phyloP scores from a whole-genome alignment of 805 yeast species.

The Phaffomyces thermotolerans region DNA sequence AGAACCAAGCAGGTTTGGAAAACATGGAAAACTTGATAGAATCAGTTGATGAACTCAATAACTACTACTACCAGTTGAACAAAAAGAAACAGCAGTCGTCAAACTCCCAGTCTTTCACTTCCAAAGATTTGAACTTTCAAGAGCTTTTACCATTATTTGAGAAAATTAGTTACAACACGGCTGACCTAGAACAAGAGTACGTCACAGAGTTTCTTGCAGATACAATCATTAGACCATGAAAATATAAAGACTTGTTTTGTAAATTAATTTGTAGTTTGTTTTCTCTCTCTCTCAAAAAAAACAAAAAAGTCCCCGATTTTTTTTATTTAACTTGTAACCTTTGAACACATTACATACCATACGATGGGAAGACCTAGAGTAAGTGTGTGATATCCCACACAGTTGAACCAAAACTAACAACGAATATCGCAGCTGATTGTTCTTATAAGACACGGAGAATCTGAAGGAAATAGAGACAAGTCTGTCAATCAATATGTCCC shows the following conservation, averaged over 20 bases:
- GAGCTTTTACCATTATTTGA: constrained; percentile 26
- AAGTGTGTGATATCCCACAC: too few relatives aligned
- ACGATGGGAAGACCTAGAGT: constrained; percentile 23
- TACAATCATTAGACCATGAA: constrained; percentile 18
- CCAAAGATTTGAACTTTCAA: constrained; percentile 12
- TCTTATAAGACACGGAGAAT: constrained; percentile 86
- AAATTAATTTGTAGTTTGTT: too few relatives aligned
- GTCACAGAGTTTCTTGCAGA: constrained; percentile 18
- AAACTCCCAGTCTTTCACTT: neutral
- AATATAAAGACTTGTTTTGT: too few relatives aligned
- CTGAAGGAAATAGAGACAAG: constrained; percentile 85
- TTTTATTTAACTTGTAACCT: too few relatives aligned
- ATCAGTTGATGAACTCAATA: constrained; percentile 20
- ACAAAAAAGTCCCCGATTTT: too few relatives aligned
- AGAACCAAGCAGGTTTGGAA: constrained; percentile 12
- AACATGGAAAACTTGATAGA: constrained; percentile 21
- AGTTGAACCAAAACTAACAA: too few relatives aligned
- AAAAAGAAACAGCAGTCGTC: constrained; percentile 15
- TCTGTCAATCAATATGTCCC: constrained; percentile 70
- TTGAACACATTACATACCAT: too few relatives aligned
- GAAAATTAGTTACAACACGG: constrained; percentile 22
- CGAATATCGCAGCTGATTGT: constrained; percentile 43
- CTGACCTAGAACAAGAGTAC: constrained; percentile 22
- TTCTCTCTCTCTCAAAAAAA: too few relatives aligned
- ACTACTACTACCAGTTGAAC: constrained; percentile 20